Percentiles rank a stretch among this genome's conserved stretches.
Conservation (phyloP, 495 filamentous ascomycete species). For the Trichoderma orchidacearum region DNA sequence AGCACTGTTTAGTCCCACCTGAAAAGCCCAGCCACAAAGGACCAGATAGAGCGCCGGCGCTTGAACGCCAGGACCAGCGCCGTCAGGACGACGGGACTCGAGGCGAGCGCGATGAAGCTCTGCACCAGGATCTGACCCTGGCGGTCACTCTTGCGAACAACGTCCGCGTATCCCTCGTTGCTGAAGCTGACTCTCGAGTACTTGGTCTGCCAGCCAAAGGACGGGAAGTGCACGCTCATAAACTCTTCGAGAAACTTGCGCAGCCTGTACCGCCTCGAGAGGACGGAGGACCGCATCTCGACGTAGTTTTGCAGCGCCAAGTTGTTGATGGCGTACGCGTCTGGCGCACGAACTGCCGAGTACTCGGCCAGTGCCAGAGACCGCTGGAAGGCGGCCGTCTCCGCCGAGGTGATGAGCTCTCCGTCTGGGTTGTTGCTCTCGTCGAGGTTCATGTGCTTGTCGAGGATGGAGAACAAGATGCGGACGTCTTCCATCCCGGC, state of each 20-base stretch:
- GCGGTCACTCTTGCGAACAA: conserved; percentile 47
- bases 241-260: conserved; percentile 79
- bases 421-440: conserved; percentile 5
- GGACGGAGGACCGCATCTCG: conserved; percentile 81
- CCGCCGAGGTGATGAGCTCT: conserved; percentile 3
- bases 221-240: conserved; percentile 61
- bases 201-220: conserved; percentile 76
- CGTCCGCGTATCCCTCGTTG: conserved; percentile 80
- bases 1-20: neutral
- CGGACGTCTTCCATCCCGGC: conserved; percentile 73
- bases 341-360: conserved; percentile 51
- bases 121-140: conserved; percentile 51
- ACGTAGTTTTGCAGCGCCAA: conserved; percentile 82
- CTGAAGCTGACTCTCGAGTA: conserved; percentile 89
- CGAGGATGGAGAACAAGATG: conserved; percentile 63
- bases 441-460: conserved; percentile 38
- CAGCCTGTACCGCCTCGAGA: conserved; percentile 56
- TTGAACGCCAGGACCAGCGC: conserved; percentile 4
- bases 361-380: conserved; percentile 59
- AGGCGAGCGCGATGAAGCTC: conserved; percentile 11
- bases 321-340: conserved; percentile 85
- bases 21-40: neutral
- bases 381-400: conserved; percentile 20
- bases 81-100: conserved; percentile 15
- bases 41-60: conserved; percentile 3